Percentiles rank a stretch among this genome's conserved stretches.
Conservation (phyloP, 768 basidiomycete species). For the Macrolepiota fuliginosa region DNA sequence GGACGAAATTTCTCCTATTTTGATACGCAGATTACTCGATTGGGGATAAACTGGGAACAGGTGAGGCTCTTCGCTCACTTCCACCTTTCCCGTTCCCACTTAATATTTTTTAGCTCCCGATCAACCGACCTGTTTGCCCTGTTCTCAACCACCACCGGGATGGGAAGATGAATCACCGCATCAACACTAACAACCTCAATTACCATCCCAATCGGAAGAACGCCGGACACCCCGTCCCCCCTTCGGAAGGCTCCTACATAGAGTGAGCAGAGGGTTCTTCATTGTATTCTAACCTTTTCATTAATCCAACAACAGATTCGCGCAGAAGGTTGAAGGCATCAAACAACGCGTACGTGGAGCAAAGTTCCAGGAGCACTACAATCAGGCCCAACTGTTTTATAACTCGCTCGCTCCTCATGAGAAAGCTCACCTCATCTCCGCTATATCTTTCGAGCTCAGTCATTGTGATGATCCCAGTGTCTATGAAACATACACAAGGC, state of each 20-base stretch:
- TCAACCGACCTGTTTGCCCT: conserved; percentile 79
- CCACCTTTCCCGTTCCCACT: background rate
- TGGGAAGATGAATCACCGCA: conserved; percentile 54
- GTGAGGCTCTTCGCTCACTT: conserved; percentile 25
- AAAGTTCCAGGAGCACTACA: conserved; percentile 78
- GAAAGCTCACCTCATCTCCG: conserved; percentile 66
- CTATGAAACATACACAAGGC: conserved; percentile 61
- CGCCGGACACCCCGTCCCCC: conserved; percentile 44
- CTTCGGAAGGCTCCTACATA: conserved; percentile 52
- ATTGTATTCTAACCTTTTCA: background rate
- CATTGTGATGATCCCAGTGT: conserved; percentile 79
- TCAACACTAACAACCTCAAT: conserved; percentile 58
- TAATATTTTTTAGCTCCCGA: conserved; percentile 58
- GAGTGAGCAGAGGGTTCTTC: conserved; percentile 38
- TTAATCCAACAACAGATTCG: conserved; percentile 34
- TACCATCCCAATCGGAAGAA: conserved; percentile 82
- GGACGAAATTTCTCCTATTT: conserved; percentile 86
- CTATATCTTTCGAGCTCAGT: conserved; percentile 79
- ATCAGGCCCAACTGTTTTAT: conserved; percentile 78
- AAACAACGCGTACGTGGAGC: conserved; percentile 61
- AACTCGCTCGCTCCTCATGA: conserved; percentile 75
- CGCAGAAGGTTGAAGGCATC: conserved; percentile 49
- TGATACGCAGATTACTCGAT: conserved; percentile 78
- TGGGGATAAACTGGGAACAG: conserved; percentile 80
- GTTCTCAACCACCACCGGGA: conserved; percentile 69